Evolutionary conservation across 306 rosid species (phyloP).

Genomic region (Abrus precatorius): DNA sequence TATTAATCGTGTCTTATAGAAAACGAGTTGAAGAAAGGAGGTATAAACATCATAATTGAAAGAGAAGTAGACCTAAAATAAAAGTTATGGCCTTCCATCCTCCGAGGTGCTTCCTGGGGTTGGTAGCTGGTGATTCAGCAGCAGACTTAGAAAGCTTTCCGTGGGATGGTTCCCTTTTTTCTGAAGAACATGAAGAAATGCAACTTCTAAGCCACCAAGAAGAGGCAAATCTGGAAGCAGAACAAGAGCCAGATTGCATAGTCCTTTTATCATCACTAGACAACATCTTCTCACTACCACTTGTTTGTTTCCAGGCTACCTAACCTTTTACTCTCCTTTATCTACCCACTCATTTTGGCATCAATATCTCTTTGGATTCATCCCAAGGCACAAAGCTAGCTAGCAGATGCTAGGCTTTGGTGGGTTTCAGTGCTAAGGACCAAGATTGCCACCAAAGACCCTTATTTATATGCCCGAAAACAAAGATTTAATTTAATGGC

Average conservation of each 20-base stretch:
- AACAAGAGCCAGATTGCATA: background rate
- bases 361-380: background rate
- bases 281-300: background rate
- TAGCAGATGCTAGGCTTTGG: background rate
- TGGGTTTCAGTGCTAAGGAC: background rate
- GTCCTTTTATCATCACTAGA: background rate
- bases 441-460: background rate
- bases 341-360: background rate
- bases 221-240: background rate
- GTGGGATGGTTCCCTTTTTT: background rate
- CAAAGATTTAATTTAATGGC: background rate
- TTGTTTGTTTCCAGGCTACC: background rate
- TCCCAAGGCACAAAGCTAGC: background rate
- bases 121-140: conserved; percentile 20
- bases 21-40: too few species aligned
- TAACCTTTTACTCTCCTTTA: background rate
- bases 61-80: conserved; percentile 69
- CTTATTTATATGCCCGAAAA: background rate
- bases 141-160: background rate
- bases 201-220: conserved; percentile 9
- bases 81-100: conserved; percentile 83
- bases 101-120: conserved; percentile 51
- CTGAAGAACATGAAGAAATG: conserved; percentile 26
- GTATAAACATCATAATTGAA: background rate
- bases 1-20: too few species aligned